Evolutionary conservation across 2,329 filamentous ascomycete genomes (phyloP).

Genomic region (Graphilbum ipis-grandicollis): DNA sequence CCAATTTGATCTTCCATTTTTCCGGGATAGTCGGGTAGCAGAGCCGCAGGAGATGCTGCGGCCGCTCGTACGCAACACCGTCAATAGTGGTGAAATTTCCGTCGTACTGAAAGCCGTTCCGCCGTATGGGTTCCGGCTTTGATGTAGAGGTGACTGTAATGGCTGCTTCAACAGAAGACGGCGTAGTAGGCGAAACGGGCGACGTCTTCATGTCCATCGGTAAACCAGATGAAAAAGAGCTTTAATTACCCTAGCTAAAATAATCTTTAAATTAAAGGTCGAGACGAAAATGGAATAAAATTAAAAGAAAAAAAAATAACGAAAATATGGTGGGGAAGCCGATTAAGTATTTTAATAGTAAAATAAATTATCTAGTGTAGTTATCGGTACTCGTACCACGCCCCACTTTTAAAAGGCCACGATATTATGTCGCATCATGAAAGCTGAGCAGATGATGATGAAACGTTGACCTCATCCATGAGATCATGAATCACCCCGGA

Average conservation of each 20-base stretch:
- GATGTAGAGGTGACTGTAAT: too few species aligned
- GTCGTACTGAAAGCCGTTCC: conserved; percentile 17
- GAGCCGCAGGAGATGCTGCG: conserved; percentile 10
- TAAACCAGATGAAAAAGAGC: background rate
- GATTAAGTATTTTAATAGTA: conserved; percentile 2
- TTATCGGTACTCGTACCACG: too few species aligned
- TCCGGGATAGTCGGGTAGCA: conserved; percentile 10
- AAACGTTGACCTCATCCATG: too few species aligned
- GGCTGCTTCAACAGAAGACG: too few species aligned
- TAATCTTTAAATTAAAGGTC: too few species aligned
- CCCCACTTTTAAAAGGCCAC: background rate
- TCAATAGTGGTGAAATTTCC: conserved; percentile 9
- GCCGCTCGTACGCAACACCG: conserved; percentile 10
- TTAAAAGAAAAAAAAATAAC: background rate
- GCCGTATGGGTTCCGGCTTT: conserved; percentile 10
- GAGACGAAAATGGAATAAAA: background rate
- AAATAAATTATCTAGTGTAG: too few species aligned
- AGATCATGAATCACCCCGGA: too few species aligned
- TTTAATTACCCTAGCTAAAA: too few species aligned
- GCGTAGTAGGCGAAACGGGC: too few species aligned
- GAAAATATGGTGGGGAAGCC: background rate
- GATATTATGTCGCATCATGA: too few species aligned
- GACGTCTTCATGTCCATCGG: too few species aligned
- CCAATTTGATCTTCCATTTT: conserved; percentile 11
- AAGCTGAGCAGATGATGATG: too few species aligned